Evolutionary conservation across 805 yeast species (phyloP).

Genomic region (Suhomyces xylopsoci): DNA sequence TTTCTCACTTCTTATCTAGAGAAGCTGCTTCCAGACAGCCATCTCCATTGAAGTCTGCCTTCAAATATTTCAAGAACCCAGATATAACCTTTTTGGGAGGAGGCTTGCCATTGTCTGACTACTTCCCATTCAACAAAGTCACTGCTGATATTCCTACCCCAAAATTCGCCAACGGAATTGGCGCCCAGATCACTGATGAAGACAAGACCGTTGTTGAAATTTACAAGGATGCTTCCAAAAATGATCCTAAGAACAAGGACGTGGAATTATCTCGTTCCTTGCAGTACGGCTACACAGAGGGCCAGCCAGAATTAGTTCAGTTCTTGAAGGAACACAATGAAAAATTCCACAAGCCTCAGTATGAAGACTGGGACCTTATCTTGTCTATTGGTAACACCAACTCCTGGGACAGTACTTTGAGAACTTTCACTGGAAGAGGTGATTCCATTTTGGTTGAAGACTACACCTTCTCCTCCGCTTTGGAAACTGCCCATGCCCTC

Average conservation of each 20-base stretch:
- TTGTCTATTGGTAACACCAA: constrained; percentile 86
- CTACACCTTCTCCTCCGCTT: constrained; percentile 77
- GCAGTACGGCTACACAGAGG: constrained; percentile 87
- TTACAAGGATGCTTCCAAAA: constrained; percentile 29
- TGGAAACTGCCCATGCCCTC: constrained; percentile 75
- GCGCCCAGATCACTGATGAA: constrained; percentile 49
- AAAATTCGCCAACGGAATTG: constrained; percentile 77
- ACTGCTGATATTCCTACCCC: constrained; percentile 70
- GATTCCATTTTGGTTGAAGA: constrained; percentile 85
- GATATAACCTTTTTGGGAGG: constrained; percentile 89
- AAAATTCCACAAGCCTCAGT: constrained; percentile 43
- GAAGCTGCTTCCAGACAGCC: constrained; percentile 76
- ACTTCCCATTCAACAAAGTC: constrained; percentile 87
- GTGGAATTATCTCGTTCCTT: constrained; percentile 80
- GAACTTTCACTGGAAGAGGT: constrained; percentile 74
- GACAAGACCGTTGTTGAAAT: constrained; percentile 43
- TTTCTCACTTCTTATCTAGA: constrained; percentile 67
- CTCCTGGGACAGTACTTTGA: constrained; percentile 77
- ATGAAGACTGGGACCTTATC: constrained; percentile 65
- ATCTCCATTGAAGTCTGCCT: constrained; percentile 81
- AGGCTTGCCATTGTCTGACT: constrained; percentile 87
- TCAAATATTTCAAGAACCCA: constrained; percentile 71
- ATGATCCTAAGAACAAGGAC: constrained; percentile 34
- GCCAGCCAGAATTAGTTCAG: constrained; percentile 65
- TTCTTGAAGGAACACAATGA: constrained; percentile 78